Evolutionary conservation across 2,329 filamentous ascomycete genomes (phyloP).

Genomic region (Colletotrichum abscissum): DNA sequence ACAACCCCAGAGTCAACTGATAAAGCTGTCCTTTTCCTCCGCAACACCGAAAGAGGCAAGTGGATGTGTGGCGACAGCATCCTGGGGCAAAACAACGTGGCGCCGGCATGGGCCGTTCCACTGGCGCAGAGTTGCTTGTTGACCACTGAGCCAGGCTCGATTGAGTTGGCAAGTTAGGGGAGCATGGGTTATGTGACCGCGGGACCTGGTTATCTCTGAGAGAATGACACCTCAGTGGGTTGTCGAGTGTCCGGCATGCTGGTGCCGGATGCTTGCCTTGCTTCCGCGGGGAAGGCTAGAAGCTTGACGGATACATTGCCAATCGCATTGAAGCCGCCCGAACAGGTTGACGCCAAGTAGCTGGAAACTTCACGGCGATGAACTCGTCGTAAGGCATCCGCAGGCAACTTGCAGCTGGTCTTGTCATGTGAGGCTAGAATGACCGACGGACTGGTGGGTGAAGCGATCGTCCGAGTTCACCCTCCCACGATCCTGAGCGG

Average conservation of each 20-base stretch:
- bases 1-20: background rate
- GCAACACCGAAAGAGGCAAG: background rate
- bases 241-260: background rate
- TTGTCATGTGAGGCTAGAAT: background rate
- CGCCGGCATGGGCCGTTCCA: slow-evolving; percentile 17
- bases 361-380: background rate
- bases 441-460: background rate
- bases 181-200: background rate
- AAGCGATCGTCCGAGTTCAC: background rate
- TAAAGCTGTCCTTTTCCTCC: background rate
- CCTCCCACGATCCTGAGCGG: background rate
- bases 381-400: background rate
- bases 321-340: background rate
- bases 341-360: background rate
- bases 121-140: background rate
- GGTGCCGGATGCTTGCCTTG: background rate
- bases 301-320: background rate
- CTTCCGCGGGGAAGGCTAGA: background rate
- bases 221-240: background rate
- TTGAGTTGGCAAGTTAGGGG: background rate
- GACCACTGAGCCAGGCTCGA: background rate
- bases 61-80: background rate
- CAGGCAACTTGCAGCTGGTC: background rate
- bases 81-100: background rate
- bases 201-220: background rate